Percentiles rank a stretch among this genome's conserved stretches.
Conservation (phyloP, 2,329 filamentous ascomycete species). For the Xylaria sp. region DNA sequence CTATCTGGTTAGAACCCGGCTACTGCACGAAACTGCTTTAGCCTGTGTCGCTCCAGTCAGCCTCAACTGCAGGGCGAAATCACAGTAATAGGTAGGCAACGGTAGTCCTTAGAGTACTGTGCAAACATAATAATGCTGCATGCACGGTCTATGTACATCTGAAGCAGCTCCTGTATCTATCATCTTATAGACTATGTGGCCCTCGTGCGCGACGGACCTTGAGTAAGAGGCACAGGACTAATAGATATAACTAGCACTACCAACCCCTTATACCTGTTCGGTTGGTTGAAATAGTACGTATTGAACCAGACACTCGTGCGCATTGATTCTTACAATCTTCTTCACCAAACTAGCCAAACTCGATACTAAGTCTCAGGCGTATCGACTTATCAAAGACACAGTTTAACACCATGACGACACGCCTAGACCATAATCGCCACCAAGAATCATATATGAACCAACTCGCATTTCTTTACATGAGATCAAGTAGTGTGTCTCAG, state of each 20-base stretch:
- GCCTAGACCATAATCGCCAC: not conserved
- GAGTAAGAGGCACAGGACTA: not conserved
- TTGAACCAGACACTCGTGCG: not conserved
- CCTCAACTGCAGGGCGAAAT: not conserved
- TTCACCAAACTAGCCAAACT: not conserved
- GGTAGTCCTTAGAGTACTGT: not conserved
- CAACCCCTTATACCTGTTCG: not conserved
- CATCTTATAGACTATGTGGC: not conserved
- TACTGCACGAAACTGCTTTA: constrained; percentile 7
- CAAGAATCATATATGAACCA: constrained; percentile 14
- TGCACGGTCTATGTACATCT: constrained; percentile 3
- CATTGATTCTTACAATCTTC: not conserved
- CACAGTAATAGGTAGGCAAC: not conserved
- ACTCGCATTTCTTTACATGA: not conserved
- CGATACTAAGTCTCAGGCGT: constrained; percentile 9
- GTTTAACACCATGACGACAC: constrained; percentile 5
- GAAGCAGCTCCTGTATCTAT: not conserved
- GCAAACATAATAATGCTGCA: not conserved
- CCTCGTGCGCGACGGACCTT: not conserved
- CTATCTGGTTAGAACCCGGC: not conserved
- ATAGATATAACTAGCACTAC: too few relatives aligned
- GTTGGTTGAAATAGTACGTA: not conserved
- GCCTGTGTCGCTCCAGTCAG: constrained; percentile 19
- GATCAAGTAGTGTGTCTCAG: constrained; percentile 25
- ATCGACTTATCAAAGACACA: not conserved